phyloP scores from a whole-genome alignment of 345 rosid genomes.

The Aurinia saxatilis region DNA sequence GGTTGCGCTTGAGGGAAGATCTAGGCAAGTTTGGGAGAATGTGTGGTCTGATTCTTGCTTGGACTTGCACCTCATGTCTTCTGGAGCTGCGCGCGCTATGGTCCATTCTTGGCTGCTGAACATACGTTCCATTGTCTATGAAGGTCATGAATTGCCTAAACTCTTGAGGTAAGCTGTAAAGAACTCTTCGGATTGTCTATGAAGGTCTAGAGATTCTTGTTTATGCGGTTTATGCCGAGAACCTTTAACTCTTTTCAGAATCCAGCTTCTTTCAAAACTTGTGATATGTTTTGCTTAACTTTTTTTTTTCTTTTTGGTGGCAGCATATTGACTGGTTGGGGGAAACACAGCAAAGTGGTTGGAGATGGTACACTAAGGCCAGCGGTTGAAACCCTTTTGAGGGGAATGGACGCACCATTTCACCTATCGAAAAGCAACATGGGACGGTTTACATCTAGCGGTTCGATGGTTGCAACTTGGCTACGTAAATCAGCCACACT shows the following conservation, averaged over 20 bases:
- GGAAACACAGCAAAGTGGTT: constrained; percentile 91
- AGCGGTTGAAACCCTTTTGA: constrained; percentile 62
- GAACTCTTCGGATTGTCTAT: neutral
- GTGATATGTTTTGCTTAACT: neutral
- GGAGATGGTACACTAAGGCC: constrained; percentile 75
- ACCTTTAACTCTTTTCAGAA: neutral
- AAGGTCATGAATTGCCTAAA: constrained; percentile 78
- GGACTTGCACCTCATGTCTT: constrained; percentile 95
- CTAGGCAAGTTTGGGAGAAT: constrained; percentile 84
- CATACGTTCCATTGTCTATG: constrained; percentile 68
- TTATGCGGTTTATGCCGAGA: neutral
- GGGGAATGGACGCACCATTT: constrained; percentile 76
- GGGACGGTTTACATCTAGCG: constrained; percentile 69
- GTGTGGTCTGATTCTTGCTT: constrained; percentile 88
- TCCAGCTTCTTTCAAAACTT: neutral
- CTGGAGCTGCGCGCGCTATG: constrained; percentile 92
- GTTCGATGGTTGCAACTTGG: constrained; percentile 76
- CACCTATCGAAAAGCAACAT: constrained; percentile 62
- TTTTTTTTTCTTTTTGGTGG: neutral
- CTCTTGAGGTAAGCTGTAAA: constrained; percentile 48
- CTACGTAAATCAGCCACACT: constrained; percentile 66
- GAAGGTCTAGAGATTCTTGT: neutral
- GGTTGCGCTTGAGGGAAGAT: constrained; percentile 83
- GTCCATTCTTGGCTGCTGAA: constrained; percentile 89
- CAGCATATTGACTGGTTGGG: constrained; percentile 98